Evolutionary conservation across 495 filamentous ascomycete genomes (phyloP), one percentile per base, ranked within the genome.

Genomic region (Cryomyces antarcticus): DNA sequence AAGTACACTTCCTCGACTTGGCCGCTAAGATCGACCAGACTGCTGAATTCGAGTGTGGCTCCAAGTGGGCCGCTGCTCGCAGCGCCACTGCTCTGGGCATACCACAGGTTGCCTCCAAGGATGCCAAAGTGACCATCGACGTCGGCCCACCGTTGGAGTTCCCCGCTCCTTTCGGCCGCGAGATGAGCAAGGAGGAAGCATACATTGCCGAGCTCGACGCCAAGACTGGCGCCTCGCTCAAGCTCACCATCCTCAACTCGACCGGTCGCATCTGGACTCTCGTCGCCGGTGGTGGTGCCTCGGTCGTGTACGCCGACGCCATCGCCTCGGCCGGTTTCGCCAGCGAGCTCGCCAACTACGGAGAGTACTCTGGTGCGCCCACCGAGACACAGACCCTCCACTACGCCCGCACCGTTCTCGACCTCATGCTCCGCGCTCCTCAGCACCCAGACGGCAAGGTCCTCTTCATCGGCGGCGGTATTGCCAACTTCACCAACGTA

Each of bases 11-110:
- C 78, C 76, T 99, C 46, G 89, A 99, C 68, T 71, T 99, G 56
- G 89, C 89, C 47, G 89, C 89, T 55, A 99, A 99, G 75, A 69
- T 99, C 43, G 89, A 99, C 63, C 89, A 99, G 67, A 99, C 89
- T 42, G 89, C 89, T 51, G 89, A 99, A 68, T 99, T 96, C 57
- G 89, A 99, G 70, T 99, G 89, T 55, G 89, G 89, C 62, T 82
- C 80, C 51, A 99, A 99, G 65, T 99, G 89, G 89, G 89, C 89
- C 46, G 70, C 95, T 60, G 89, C 89, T 39, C 80, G 89, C 45
- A 81, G 82, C 49, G 81, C 87, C 35, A 70, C 78, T 43, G 82
- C 82, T 58, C 74, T 99, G 44, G 89, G 89, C 47, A 69, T 93
- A 57, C 68, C 78, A 28, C 50, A 70, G 50, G 62, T 68, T 51